phyloP scores from a whole-genome alignment of 2,329 filamentous ascomycete species.

The Calonectria multiphialidica region DNA sequence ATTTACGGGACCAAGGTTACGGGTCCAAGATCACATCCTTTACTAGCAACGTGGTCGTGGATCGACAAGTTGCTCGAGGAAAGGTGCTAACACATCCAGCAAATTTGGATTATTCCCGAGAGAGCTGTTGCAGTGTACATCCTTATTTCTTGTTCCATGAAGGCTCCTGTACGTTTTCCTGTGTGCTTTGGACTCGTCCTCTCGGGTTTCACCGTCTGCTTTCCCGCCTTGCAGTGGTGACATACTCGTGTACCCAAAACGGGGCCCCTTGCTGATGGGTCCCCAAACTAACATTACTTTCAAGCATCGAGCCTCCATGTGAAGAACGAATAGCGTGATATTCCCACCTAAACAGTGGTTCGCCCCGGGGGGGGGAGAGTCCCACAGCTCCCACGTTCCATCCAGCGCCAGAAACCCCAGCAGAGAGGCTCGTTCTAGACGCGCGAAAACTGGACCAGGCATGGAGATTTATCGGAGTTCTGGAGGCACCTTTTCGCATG shows the following conservation, averaged over 20 bases:
- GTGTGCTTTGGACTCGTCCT: background rate
- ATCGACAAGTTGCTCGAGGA: background rate
- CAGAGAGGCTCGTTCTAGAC: slow-evolving; percentile 1
- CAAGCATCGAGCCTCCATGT: background rate
- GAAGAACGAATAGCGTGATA: background rate
- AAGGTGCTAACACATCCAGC: background rate
- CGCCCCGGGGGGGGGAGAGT: too few relatives aligned
- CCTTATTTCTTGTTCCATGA: too few relatives aligned
- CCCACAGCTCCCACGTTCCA: slow-evolving; percentile 32
- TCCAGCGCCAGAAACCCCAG: background rate
- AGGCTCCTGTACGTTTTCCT: too few relatives aligned
- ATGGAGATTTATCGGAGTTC: slow-evolving; percentile 38
- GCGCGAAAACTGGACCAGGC: slow-evolving; percentile 28
- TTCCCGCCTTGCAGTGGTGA: background rate
- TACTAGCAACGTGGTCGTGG: background rate
- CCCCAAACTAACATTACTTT: background rate
- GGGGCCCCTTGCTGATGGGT: background rate
- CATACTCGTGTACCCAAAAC: background rate
- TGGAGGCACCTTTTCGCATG: slow-evolving; percentile 17
- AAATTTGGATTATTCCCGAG: too few relatives aligned
- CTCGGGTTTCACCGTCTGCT: background rate
- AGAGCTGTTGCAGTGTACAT: too few relatives aligned
- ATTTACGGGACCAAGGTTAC: background rate
- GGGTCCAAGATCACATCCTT: background rate
- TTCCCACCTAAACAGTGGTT: slow-evolving; percentile 20